phyloP scores from a whole-genome alignment of 2,329 filamentous ascomycete genomes.

The Xylaria sp. region DNA sequence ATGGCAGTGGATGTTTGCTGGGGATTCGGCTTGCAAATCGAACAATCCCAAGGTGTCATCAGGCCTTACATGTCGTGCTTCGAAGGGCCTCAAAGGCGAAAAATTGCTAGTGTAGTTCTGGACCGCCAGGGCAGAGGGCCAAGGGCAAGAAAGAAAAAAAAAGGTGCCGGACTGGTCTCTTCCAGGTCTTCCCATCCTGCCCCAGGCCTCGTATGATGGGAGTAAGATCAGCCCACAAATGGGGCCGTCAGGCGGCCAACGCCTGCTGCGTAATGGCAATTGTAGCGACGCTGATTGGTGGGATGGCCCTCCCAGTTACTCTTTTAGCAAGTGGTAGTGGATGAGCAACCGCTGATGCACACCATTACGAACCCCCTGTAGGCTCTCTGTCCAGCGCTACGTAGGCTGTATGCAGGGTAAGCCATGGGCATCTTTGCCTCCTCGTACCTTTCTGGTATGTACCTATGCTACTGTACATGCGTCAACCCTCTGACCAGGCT shows the following conservation, averaged over 20 bases:
- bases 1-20: too few relatives aligned
- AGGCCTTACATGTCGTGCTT: too few relatives aligned
- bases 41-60: too few relatives aligned
- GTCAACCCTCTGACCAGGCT: slow-evolving; percentile 5
- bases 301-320: neutral
- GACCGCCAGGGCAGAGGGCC: too few relatives aligned
- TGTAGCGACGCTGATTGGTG: slow-evolving; percentile 1
- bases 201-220: slow-evolving; percentile 26
- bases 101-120: too few relatives aligned
- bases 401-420: too few relatives aligned
- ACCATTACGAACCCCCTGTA: slow-evolving; percentile 4
- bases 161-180: slow-evolving; percentile 16
- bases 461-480: too few relatives aligned
- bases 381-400: too few relatives aligned
- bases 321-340: slow-evolving; percentile 11
- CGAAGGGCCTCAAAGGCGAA: too few relatives aligned
- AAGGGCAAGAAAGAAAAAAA: neutral
- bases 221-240: slow-evolving; percentile 26
- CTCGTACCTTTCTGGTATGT: neutral
- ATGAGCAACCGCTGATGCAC: slow-evolving; percentile 3
- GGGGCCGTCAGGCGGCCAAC: slow-evolving; percentile 18
- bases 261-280: slow-evolving; percentile 22
- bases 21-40: too few relatives aligned
- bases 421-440: neutral
- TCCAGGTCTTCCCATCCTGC: slow-evolving; percentile 23